Conservation (phyloP, 1,284 basidiomycete genomes). For the Apiotrichum gamsii region DNA sequence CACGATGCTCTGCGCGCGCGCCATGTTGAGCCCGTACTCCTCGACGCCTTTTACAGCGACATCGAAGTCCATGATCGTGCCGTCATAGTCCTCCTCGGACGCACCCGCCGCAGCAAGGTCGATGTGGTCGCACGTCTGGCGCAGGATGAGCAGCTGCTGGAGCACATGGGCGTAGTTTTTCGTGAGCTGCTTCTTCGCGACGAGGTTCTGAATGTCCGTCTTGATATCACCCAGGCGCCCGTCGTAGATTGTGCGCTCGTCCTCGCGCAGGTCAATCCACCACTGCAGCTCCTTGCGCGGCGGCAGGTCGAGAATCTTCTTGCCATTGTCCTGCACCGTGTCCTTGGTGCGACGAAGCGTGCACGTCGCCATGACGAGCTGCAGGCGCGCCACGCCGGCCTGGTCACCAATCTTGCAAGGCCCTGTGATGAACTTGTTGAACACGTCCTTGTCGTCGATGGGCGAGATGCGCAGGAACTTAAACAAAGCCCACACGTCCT, state of each 20-base stretch:
- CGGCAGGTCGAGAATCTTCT: slow-evolving; percentile 77
- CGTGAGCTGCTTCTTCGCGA: slow-evolving; percentile 72
- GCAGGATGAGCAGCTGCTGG: slow-evolving; percentile 87
- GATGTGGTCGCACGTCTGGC: slow-evolving; percentile 96
- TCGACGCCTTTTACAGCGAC: slow-evolving; percentile 68
- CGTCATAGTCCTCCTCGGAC: slow-evolving; percentile 48
- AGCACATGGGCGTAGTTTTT: slow-evolving; percentile 97
- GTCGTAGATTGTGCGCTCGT: slow-evolving; percentile 82
- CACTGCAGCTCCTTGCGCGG: slow-evolving; percentile 78
- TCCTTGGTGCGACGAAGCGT: slow-evolving; percentile 96
- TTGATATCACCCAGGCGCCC: slow-evolving; percentile 56
- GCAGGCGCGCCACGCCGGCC: slow-evolving; percentile 86
- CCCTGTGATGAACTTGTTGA: slow-evolving; percentile 86
- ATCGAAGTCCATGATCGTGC: slow-evolving; percentile 66
- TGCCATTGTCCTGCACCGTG: slow-evolving; percentile 70
- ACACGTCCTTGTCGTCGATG: slow-evolving; percentile 84
- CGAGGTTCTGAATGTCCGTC: slow-evolving; percentile 57
- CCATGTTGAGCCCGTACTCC: slow-evolving; percentile 69
- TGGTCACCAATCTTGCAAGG: slow-evolving; percentile 87
- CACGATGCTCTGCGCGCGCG: slow-evolving; percentile 72
- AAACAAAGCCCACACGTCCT: slow-evolving; percentile 94
- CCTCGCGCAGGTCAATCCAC: slow-evolving; percentile 72
- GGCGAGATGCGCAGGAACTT: slow-evolving; percentile 90
- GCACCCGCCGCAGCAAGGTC: slow-evolving; percentile 65
- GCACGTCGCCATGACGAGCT: slow-evolving; percentile 94